phyloP scores from a whole-genome alignment of 2,329 filamentous ascomycete genomes.

The Raffaelea arxii region DNA sequence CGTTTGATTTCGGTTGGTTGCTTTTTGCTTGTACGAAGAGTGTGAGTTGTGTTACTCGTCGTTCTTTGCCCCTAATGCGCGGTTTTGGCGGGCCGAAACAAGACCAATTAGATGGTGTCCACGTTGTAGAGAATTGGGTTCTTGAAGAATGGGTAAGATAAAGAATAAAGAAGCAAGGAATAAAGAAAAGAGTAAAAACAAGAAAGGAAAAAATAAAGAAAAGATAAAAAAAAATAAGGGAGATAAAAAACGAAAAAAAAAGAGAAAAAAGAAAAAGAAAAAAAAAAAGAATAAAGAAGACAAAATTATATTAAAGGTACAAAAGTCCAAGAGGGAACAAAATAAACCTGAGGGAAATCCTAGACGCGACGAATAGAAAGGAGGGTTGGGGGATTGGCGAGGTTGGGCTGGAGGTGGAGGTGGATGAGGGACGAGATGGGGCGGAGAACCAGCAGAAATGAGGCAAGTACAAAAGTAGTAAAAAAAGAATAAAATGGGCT shows the following conservation, averaged over 20 bases:
- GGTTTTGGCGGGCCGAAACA: slow-evolving; percentile 9
- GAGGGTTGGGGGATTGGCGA: not conserved
- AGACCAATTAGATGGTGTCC: slow-evolving; percentile 3
- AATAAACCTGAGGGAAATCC: slow-evolving; percentile 5
- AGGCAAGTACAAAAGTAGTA: not conserved
- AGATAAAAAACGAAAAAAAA: not conserved
- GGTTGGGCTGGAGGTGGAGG: too few species aligned
- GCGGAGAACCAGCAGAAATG: slow-evolving; percentile 3
- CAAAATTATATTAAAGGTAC: not conserved
- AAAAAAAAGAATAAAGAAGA: slow-evolving; percentile 16
- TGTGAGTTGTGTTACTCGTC: too few species aligned
- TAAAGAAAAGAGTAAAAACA: not conserved
- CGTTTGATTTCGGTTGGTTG: not conserved
- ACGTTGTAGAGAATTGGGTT: too few species aligned
- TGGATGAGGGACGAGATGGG: too few species aligned
- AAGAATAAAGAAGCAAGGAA: not conserved
- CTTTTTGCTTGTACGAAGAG: not conserved
- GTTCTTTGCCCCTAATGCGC: slow-evolving; percentile 6
- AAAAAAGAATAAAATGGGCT: too few species aligned
- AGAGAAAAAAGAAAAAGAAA: not conserved
- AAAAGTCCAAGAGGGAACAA: not conserved
- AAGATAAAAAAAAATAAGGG: not conserved
- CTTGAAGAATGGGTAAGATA: not conserved
- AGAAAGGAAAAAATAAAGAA: slow-evolving; percentile 6
- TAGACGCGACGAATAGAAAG: slow-evolving; percentile 3